Percentiles rank a stretch among this genome's conserved stretches.
Evolutionary conservation across 345 rosid species (phyloP).

Genomic region (Linum trigynum): DNA sequence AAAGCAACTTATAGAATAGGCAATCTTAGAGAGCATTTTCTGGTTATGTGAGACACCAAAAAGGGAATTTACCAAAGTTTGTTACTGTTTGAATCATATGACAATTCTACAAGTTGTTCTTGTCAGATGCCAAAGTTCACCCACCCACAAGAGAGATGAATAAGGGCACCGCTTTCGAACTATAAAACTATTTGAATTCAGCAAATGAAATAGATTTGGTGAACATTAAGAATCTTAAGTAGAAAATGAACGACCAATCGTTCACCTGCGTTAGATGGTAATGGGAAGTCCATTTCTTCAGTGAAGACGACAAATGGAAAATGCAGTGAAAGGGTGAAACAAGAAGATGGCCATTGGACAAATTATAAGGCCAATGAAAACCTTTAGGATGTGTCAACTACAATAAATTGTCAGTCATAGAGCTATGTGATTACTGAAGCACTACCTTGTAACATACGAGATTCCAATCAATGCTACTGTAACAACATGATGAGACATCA

Average conservation of each 20-base stretch:
- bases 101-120: no score
- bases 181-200: background rate
- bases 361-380: background rate
- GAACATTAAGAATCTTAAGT: no score
- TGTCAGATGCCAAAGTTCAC: background rate
- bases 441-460: slow-evolving; percentile 74
- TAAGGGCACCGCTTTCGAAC: background rate
- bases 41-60: no score
- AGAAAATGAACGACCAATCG: background rate
- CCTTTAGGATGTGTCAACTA: background rate
- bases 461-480: slow-evolving; percentile 66
- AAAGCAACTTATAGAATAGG: background rate
- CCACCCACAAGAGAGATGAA: background rate
- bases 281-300: background rate
- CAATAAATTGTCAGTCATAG: background rate
- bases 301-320: background rate
- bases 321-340: background rate
- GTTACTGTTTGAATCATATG: no score
- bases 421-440: background rate
- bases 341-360: background rate
- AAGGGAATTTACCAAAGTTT: no score
- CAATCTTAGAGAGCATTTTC: background rate
- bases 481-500: slow-evolving; percentile 98
- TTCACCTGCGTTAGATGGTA: background rate
- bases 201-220: background rate